These are phyloP conservation scores for Pyrus betulifolia DNA, from an alignment of 306 rosid genomes.

Conservation along the genomic window DNA sequence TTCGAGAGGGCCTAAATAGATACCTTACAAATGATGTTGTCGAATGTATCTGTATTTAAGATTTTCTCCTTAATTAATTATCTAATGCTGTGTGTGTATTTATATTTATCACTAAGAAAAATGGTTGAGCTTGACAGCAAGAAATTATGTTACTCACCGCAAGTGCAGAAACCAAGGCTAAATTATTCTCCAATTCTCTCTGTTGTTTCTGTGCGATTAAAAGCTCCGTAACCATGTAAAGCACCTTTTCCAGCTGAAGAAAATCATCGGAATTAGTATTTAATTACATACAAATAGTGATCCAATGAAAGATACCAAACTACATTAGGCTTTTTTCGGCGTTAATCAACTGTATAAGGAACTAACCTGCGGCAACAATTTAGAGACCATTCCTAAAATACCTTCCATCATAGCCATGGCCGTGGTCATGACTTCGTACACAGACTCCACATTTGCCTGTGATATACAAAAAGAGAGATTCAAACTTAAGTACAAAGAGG, in stretches of 20 bases:
- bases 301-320: background rate
- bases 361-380: conserved; percentile 43
- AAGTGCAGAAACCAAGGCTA: conserved; percentile 24
- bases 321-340: too few relatives aligned
- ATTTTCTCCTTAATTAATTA: too few relatives aligned
- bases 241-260: conserved; percentile 47
- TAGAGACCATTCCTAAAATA: conserved; percentile 24
- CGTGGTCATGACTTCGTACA: conserved; percentile 37
- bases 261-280: background rate
- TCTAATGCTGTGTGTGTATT: too few relatives aligned
- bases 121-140: background rate
- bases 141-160: conserved; percentile 29
- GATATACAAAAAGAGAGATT: background rate
- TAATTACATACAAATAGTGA: background rate
- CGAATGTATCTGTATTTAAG: too few relatives aligned
- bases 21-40: too few relatives aligned
- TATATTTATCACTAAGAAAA: too few relatives aligned
- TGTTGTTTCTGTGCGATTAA: conserved; percentile 36
- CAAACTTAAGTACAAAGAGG: background rate
- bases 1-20: too few relatives aligned
- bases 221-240: conserved; percentile 62
- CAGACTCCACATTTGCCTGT: conserved; percentile 40
- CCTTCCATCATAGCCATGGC: conserved; percentile 43
- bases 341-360: background rate
- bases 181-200: conserved; percentile 26